These are phyloP conservation scores for Colletotrichum lupini DNA, from an alignment of 2,329 filamentous ascomycete genomes.

Conservation along the genomic window DNA sequence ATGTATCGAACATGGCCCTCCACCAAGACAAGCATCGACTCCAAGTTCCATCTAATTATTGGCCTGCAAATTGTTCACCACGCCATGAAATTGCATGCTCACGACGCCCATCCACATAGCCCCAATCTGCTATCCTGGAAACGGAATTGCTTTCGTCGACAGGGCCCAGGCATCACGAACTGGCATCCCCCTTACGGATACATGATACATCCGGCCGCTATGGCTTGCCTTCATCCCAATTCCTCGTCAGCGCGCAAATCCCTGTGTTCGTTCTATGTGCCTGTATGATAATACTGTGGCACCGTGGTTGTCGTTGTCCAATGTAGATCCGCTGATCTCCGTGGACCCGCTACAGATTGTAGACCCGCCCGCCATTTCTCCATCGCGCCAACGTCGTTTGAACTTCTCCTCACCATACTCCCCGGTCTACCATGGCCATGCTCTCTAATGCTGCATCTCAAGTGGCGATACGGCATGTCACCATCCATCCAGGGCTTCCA, in stretches of 20 bases:
- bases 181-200: too few species aligned
- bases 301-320: not conserved
- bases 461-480: constrained; percentile 26
- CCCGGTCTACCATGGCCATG: not conserved
- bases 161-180: not conserved
- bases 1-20: not conserved
- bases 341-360: constrained; percentile 8
- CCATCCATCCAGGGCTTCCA: not conserved
- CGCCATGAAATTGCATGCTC: not conserved
- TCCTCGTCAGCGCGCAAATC: constrained; percentile 3
- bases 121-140: not conserved
- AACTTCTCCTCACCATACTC: not conserved
- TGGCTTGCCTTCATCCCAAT: not conserved
- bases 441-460: not conserved
- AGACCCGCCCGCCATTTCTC: constrained; percentile 7
- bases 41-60: not conserved
- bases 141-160: not conserved
- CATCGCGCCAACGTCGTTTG: not conserved
- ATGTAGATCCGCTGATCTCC: constrained; percentile 32
- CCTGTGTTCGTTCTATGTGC: constrained; percentile 12
- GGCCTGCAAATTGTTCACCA: constrained; percentile 15
- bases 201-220: not conserved
- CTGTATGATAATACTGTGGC: not conserved
- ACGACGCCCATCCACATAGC: not conserved
- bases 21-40: not conserved